Conservation (phyloP, 345 rosid genomes). For the Conringia planisiliqua region DNA sequence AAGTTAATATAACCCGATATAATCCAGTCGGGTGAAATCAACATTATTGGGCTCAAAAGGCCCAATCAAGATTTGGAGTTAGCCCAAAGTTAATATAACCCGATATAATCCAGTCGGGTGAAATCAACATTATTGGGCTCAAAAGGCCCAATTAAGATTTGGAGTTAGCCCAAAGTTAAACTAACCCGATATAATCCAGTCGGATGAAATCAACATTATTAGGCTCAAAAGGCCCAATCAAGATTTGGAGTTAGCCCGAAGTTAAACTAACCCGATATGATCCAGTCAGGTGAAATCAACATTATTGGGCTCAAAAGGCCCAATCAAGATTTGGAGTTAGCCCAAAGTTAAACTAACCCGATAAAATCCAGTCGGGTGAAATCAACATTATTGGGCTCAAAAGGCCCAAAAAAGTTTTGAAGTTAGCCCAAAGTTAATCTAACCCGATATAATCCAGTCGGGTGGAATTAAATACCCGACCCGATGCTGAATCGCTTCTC, state of each 20-base stretch:
- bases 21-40: no score
- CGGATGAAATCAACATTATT: background rate
- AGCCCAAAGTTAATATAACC: background rate
- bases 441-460: background rate
- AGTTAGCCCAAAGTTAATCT: background rate
- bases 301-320: conserved; percentile 9
- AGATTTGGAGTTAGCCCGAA: background rate
- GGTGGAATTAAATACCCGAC: conserved; percentile 21
- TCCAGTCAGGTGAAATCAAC: background rate
- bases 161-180: background rate
- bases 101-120: background rate
- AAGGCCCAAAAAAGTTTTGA: background rate
- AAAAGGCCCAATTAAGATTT: background rate
- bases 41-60: background rate
- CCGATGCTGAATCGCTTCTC: background rate
- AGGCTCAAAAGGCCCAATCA: background rate
- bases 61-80: background rate
- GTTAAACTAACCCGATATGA: background rate
- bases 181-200: background rate
- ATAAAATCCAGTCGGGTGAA: background rate
- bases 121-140: background rate
- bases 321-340: background rate
- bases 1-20: no score
- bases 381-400: background rate
- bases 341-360: background rate